A percentile compares a stretch with the other conserved stretches of the same genome.
Conservation (phyloP, 208 protist genomes). For the Acanthamoeba divionensis region DNA sequence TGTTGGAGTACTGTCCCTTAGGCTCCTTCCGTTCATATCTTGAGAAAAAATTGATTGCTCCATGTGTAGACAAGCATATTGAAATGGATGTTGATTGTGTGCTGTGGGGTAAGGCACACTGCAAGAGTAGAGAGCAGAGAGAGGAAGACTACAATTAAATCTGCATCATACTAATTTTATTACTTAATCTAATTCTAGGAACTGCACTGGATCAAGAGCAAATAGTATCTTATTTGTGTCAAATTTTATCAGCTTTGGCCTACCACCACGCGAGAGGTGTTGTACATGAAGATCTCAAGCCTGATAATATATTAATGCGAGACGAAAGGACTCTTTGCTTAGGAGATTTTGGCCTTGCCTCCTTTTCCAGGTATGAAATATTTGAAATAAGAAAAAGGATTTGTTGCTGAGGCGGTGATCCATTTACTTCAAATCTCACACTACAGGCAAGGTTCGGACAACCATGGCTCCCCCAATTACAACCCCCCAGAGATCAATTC, state of each 20-base stretch:
- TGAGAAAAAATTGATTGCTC: not conserved
- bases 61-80: not conserved
- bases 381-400: not conserved
- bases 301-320: conserved; percentile 25
- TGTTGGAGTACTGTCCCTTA: conserved; percentile 1
- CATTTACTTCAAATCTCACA: too few relatives aligned
- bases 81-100: not conserved
- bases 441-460: not conserved
- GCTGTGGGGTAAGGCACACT: not conserved
- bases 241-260: not conserved
- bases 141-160: not conserved
- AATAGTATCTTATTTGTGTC: not conserved
- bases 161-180: not conserved
- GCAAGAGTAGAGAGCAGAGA: not conserved
- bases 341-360: conserved; percentile 4
- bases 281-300: conserved; percentile 24
- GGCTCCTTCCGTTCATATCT: conserved; percentile 16
- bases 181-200: not conserved
- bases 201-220: not conserved
- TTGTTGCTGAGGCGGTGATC: not conserved
- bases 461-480: conserved; percentile 35
- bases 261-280: conserved; percentile 3
- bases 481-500: not conserved
- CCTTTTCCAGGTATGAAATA: not conserved
- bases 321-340: not conserved